A percentile compares a stretch with the other conserved stretches of the same genome.
These are phyloP conservation scores for Coniochaeta sp. DNA, from an alignment of 2,329 filamentous ascomycete species.

Conservation along the genomic window DNA sequence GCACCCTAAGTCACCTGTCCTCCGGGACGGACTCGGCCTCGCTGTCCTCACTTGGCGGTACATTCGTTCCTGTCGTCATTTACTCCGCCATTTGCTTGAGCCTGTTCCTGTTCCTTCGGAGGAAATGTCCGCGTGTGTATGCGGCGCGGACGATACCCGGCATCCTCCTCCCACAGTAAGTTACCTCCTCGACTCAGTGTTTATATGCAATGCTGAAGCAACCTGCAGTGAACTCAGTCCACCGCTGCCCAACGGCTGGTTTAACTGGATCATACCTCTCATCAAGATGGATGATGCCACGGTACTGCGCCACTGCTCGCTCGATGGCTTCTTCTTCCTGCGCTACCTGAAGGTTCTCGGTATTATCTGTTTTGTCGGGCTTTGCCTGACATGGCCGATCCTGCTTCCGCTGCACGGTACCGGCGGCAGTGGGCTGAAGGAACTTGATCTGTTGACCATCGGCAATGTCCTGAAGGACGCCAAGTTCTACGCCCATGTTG, in stretches of 20 bases:
- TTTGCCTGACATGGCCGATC: constrained; percentile 77
- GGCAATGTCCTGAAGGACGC: constrained; percentile 49
- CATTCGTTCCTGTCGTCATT: constrained; percentile 45
- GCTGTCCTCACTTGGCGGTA: constrained; percentile 35
- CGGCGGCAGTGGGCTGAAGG: constrained; percentile 55
- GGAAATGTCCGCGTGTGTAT: constrained; percentile 45
- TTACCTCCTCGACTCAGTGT: constrained; percentile 63
- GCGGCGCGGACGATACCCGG: constrained; percentile 44
- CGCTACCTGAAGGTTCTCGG: constrained; percentile 74
- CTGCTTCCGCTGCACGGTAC: constrained; percentile 79
- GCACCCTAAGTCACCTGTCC: constrained; percentile 27
- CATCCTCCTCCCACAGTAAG: constrained; percentile 42
- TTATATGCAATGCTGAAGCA: background rate
- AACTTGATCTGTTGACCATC: constrained; percentile 60
- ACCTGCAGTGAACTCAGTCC: constrained; percentile 45
- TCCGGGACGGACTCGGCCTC: constrained; percentile 32
- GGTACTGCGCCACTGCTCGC: constrained; percentile 75
- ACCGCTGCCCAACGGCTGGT: constrained; percentile 45
- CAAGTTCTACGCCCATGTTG: constrained; percentile 73
- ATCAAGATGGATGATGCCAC: constrained; percentile 65
- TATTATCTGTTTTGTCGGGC: constrained; percentile 73
- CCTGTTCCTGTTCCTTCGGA: constrained; percentile 43
- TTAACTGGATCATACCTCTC: constrained; percentile 57
- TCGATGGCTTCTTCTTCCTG: constrained; percentile 84
- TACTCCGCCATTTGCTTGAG: constrained; percentile 40